phyloP scores from a whole-genome alignment of 1,284 basidiomycete species.

The Polyporus tsugae region DNA sequence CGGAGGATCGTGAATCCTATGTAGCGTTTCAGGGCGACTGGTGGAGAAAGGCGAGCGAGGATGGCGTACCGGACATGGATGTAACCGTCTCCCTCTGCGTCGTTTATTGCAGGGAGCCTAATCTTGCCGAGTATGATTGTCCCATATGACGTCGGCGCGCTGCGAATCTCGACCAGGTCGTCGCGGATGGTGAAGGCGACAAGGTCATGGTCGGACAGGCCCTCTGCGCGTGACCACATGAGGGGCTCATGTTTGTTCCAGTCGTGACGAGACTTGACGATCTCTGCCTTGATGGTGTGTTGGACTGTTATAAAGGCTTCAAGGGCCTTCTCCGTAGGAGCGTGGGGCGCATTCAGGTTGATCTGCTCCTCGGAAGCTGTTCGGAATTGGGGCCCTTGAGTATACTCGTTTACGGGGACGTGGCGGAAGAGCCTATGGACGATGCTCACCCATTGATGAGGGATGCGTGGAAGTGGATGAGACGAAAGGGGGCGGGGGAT shows the following conservation, averaged over 20 bases:
- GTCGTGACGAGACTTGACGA: conserved; percentile 67
- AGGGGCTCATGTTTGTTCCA: conserved; percentile 78
- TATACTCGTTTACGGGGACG: background rate
- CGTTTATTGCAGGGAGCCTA: conserved; percentile 69
- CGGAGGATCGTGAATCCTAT: conserved; percentile 76
- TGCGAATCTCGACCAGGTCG: conserved; percentile 66
- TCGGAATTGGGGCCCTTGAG: background rate
- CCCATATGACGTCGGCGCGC: conserved; percentile 63
- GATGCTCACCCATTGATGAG: conserved; percentile 7
- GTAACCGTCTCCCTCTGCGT: conserved; percentile 68
- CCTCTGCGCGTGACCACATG: conserved; percentile 73
- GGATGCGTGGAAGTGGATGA: background rate
- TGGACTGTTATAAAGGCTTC: conserved; percentile 68
- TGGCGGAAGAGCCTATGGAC: background rate
- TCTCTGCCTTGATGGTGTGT: conserved; percentile 64
- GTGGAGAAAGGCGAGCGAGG: background rate
- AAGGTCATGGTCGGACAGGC: conserved; percentile 61
- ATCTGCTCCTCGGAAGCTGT: conserved; percentile 67
- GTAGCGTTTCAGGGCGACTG: background rate
- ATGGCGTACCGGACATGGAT: conserved; percentile 74
- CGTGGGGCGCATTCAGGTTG: conserved; percentile 63
- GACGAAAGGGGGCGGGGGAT: background rate
- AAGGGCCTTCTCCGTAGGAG: conserved; percentile 63
- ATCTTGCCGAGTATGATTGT: conserved; percentile 81
- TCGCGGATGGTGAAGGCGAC: conserved; percentile 58